Evolutionary conservation across 495 filamentous ascomycete species (phyloP), one percentile per base, ranked within the genome.

Genomic region (Penicillium egyptiacum): DNA sequence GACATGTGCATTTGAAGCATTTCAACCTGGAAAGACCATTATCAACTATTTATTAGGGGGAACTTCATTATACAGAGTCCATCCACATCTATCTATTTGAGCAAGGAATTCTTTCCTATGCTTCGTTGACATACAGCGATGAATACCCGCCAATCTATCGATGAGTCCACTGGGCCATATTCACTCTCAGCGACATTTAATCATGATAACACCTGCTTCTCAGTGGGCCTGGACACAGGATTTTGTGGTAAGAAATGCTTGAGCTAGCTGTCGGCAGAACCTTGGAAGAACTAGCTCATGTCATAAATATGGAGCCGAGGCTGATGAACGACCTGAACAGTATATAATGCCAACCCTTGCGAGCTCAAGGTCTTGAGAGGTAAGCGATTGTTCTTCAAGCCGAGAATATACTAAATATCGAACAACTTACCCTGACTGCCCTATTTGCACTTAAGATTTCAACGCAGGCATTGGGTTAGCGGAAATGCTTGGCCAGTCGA

Each of bases 161-260:
- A 96, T 69, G 83, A 83, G 44, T 86, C 89, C 37, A 80, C 77
- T 37, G 83, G 83, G 40, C 88, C 90, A 6, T 82, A 85, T 61
- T 93, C 90, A 28, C 81, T 97, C 30, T 94, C 89, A 25, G 86
- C 87, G 47, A 83, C 87, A 20, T 96, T 98, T 77, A 98, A 96
- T 68, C 80, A 87, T 65, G 89, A 96, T 66, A 85, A 82, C 66
- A 91, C 83, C 55, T 92, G 87, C 67, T 98, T 98, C 75, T 85
- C 92, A 41, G 90, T 96, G 6, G 94, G 91, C 4, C 75, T 96
- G 35, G 88, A 96, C 58, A 85, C 83, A 16, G 94, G 94, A 3
- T 94, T 96, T 67, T 88, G 88, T 70, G 88, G 91, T 95, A 81
- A 63, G 86, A 11, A 4, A 50, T 37, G 10, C 7, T 19, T 41